Conservation (phyloP, 2,329 filamentous ascomycete genomes). For the Polychaeton citri region DNA sequence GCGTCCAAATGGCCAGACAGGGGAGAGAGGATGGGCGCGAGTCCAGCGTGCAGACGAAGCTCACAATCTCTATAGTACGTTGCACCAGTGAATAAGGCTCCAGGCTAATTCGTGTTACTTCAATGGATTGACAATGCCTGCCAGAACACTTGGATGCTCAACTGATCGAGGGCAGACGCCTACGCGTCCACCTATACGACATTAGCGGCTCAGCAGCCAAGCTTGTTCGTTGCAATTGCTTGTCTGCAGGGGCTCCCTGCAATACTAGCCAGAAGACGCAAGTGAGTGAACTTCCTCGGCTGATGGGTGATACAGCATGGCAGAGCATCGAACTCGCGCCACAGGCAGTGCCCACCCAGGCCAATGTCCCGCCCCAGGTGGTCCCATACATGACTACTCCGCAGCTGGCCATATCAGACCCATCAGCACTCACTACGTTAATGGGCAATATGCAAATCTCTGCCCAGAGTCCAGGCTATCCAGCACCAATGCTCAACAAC, state of each 20-base stretch:
- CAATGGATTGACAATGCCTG: background rate
- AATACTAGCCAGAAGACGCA: background rate
- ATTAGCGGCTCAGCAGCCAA: conserved; percentile 7
- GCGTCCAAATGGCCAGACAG: conserved; percentile 9
- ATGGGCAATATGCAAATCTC: background rate
- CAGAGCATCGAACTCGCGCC: conserved; percentile 2
- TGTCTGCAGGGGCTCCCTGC: background rate
- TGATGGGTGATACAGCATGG: conserved; percentile 9
- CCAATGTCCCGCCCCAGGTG: too few species aligned
- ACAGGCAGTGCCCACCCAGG: background rate
- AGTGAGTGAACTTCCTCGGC: conserved; percentile 5
- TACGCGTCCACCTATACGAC: conserved; percentile 18
- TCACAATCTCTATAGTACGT: conserved; percentile 13
- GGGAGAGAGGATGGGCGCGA: conserved; percentile 12
- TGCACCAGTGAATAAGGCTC: too few species aligned
- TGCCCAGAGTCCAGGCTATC: background rate
- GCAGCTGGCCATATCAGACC: too few species aligned
- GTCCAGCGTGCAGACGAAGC: conserved; percentile 15
- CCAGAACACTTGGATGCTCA: conserved; percentile 15
- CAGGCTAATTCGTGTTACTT: background rate
- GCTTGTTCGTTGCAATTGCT: conserved; percentile 14
- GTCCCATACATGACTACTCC: too few species aligned
- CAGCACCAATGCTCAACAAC: too few species aligned
- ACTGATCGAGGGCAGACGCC: conserved; percentile 8
- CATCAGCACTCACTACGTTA: too few species aligned